These are phyloP conservation scores for Lactuca saligna DNA, from an alignment of 129 eudicot species.

Conservation along the genomic window DNA sequence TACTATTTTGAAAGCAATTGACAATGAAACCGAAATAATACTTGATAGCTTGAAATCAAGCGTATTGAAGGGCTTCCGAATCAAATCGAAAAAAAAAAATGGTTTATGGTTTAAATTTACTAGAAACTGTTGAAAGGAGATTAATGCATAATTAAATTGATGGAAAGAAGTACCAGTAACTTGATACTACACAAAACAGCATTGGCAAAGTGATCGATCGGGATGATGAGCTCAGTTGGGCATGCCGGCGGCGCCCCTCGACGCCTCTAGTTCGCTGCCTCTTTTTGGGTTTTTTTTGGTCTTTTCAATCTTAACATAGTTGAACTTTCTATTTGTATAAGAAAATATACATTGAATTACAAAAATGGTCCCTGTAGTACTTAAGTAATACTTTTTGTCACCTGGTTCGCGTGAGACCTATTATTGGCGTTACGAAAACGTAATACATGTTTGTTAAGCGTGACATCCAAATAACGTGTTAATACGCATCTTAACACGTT, in stretches of 20 bases:
- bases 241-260: slow-evolving; percentile 34
- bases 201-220: slow-evolving; percentile 31
- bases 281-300: background rate
- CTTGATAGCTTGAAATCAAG: slow-evolving; percentile 3
- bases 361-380: background rate
- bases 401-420: too few relatives aligned
- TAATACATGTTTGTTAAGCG: too few relatives aligned
- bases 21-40: slow-evolving; percentile 6
- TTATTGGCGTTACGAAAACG: too few relatives aligned
- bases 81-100: background rate
- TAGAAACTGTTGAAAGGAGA: background rate
- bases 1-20: background rate
- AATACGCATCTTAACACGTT: too few relatives aligned
- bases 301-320: background rate
- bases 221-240: slow-evolving; percentile 27
- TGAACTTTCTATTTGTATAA: background rate
- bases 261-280: slow-evolving; percentile 7
- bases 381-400: too few relatives aligned
- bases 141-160: background rate
- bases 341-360: background rate
- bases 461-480: too few relatives aligned
- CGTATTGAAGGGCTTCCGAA: background rate
- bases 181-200: slow-evolving; percentile 32
- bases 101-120: slow-evolving; percentile 5
- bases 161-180: slow-evolving; percentile 12